These are phyloP conservation scores for Achlya hypogyna DNA, from an alignment of 352 stramenopile genomes.

Conservation along the genomic window DNA sequence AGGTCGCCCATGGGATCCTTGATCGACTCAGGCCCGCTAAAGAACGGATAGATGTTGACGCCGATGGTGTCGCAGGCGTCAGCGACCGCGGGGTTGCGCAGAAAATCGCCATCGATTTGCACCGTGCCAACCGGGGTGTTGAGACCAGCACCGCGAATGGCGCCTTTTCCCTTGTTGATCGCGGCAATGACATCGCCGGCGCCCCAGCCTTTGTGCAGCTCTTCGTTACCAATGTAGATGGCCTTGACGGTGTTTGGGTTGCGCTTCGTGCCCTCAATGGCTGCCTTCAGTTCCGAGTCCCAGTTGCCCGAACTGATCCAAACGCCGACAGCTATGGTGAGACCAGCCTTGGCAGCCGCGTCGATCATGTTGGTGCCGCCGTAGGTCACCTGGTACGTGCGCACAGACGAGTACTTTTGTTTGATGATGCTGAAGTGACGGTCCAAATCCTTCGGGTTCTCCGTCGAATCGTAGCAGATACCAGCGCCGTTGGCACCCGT, in stretches of 20 bases:
- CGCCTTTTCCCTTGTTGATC: slow-evolving; percentile 28
- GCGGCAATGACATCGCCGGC: slow-evolving; percentile 33
- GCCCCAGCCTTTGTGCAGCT: slow-evolving; percentile 43
- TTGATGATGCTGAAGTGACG: slow-evolving; percentile 13
- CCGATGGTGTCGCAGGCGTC: background rate
- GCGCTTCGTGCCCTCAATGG: slow-evolving; percentile 36
- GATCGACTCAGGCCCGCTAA: slow-evolving; percentile 1
- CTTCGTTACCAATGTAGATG: slow-evolving; percentile 73
- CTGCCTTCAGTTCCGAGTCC: slow-evolving; percentile 25
- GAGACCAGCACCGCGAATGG: slow-evolving; percentile 20
- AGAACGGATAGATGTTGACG: slow-evolving; percentile 8
- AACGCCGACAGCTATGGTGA: slow-evolving; percentile 37
- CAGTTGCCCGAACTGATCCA: slow-evolving; percentile 21
- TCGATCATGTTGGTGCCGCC: slow-evolving; percentile 41
- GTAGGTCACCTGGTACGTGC: slow-evolving; percentile 61
- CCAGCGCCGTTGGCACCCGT: background rate
- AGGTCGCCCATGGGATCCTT: background rate
- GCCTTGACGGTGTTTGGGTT: slow-evolving; percentile 33
- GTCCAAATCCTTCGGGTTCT: slow-evolving; percentile 3
- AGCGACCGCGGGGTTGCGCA: background rate
- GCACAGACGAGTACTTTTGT: slow-evolving; percentile 38
- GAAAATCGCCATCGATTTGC: background rate
- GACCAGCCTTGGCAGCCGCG: slow-evolving; percentile 27
- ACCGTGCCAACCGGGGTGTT: slow-evolving; percentile 14
- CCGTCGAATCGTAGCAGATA: slow-evolving; percentile 19